Conservation (phyloP, 495 filamentous ascomycete species). For the Alectoria sarmentosa region DNA sequence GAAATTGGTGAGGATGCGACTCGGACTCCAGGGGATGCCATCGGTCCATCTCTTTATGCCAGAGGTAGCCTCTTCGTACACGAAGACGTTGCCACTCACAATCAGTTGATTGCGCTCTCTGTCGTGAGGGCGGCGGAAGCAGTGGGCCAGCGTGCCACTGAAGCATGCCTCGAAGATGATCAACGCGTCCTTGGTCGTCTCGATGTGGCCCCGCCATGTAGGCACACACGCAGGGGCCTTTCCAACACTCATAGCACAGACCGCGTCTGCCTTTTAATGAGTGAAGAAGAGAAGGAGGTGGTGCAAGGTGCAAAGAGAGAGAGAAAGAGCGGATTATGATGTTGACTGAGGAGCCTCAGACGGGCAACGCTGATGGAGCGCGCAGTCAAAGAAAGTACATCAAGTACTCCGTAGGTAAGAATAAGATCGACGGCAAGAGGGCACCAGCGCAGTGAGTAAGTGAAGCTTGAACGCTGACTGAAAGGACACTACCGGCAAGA, state of each 20-base stretch:
- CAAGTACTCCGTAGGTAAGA: too few species aligned
- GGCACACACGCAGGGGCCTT: slow-evolving; percentile 31
- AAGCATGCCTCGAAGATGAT: slow-evolving; percentile 71
- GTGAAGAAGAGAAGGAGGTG: neutral
- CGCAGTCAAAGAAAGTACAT: neutral
- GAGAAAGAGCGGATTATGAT: neutral
- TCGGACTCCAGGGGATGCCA: slow-evolving; percentile 82
- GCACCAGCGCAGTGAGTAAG: neutral
- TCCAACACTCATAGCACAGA: slow-evolving; percentile 23
- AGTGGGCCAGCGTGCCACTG: slow-evolving; percentile 58
- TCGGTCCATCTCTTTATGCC: slow-evolving; percentile 95
- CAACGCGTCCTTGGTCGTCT: slow-evolving; percentile 66
- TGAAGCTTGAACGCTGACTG: neutral
- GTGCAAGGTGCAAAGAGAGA: neutral
- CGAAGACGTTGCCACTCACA: slow-evolving; percentile 76
- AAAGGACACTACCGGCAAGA: slow-evolving; percentile 4
- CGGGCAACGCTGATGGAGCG: slow-evolving; percentile 1
- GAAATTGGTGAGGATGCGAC: slow-evolving; percentile 81
- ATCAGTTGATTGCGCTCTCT: slow-evolving; percentile 68
- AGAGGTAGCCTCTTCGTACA: slow-evolving; percentile 82
- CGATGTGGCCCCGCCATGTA: slow-evolving; percentile 61
- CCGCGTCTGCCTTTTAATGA: neutral
- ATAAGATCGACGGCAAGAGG: slow-evolving; percentile 3
- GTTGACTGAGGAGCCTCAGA: neutral
- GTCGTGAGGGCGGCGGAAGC: slow-evolving; percentile 78